Conservation (phyloP, 1,139 yeast genomes). For the Hyphopichia burtonii region DNA sequence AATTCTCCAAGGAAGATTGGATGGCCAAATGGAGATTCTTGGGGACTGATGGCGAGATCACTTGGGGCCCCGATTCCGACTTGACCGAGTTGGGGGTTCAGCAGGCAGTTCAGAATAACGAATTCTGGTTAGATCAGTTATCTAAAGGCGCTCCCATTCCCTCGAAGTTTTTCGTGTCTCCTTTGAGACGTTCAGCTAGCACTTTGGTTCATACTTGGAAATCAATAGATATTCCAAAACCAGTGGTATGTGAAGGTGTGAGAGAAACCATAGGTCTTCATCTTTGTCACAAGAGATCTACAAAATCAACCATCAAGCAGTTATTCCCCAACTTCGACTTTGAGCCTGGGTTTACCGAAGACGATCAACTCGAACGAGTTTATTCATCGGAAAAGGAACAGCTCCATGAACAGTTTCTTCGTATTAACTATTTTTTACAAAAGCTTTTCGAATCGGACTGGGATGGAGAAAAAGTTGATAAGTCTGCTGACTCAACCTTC, state of each 20-base stretch:
- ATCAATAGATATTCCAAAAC: constrained; percentile 34
- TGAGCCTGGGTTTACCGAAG: constrained; percentile 47
- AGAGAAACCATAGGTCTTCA: constrained; percentile 71
- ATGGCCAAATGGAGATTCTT: constrained; percentile 55
- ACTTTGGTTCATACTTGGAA: constrained; percentile 63
- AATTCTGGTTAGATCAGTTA: constrained; percentile 46
- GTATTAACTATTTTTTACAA: constrained; percentile 52
- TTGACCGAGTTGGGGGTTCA: constrained; percentile 56
- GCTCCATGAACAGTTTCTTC: constrained; percentile 46
- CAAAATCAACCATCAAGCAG: constrained; percentile 24
- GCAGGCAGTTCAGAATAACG: constrained; percentile 45
- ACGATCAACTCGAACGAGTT: constrained; percentile 40
- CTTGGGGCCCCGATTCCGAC: constrained; percentile 70
- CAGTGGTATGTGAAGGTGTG: constrained; percentile 50
- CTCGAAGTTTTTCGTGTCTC: constrained; percentile 55
- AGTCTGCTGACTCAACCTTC: constrained; percentile 24
- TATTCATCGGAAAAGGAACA: constrained; percentile 38
- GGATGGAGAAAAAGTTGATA: constrained; percentile 18
- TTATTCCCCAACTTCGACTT: constrained; percentile 33
- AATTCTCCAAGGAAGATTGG: constrained; percentile 62
- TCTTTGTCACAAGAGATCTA: constrained; percentile 61
- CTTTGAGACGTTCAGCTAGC: constrained; percentile 60
- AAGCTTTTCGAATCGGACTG: constrained; percentile 40
- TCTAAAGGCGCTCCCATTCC: constrained; percentile 55
- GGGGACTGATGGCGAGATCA: constrained; percentile 54